Percentiles rank a stretch among this genome's conserved stretches.
phyloP scores from a whole-genome alignment of 495 filamentous ascomycete species.

The Hyaloscypha bicolor region DNA sequence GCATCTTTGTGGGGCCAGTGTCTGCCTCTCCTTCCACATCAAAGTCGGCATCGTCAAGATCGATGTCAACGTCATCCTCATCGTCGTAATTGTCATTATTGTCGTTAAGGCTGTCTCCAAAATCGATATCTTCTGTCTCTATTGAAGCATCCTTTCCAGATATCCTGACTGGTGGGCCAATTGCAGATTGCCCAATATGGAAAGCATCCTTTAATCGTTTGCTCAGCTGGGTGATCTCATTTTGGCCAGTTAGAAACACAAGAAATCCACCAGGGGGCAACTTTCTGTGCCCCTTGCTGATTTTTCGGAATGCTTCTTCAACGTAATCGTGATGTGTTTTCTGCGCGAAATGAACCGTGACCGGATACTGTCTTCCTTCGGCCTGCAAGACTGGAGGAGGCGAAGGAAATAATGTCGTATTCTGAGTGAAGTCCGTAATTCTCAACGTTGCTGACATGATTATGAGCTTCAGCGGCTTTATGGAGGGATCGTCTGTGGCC shows the following conservation, averaged over 20 bases:
- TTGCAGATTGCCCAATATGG: conserved; percentile 49
- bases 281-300: conserved; percentile 85
- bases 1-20: conserved; percentile 61
- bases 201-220: conserved; percentile 78
- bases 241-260: conserved; percentile 93
- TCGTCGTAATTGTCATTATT: conserved; percentile 52
- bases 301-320: conserved; percentile 84
- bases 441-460: conserved; percentile 98
- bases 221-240: conserved; percentile 79
- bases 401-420: conserved; percentile 74
- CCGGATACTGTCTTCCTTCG: conserved; percentile 91
- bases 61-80: conserved; percentile 59
- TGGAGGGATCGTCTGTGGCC: conserved; percentile 53
- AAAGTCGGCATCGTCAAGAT: conserved; percentile 65
- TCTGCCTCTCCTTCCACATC: conserved; percentile 51
- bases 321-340: conserved; percentile 86
- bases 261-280: conserved; percentile 91
- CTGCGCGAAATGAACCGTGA: conserved; percentile 86
- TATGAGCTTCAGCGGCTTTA: conserved; percentile 80
- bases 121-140: conserved; percentile 86
- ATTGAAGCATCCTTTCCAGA: conserved; percentile 77
- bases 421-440: conserved; percentile 88
- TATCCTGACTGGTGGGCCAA: conserved; percentile 68
- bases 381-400: conserved; percentile 85
- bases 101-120: conserved; percentile 60